phyloP scores from a whole-genome alignment of 163 green algal species.

The Chlorella variabilis region DNA sequence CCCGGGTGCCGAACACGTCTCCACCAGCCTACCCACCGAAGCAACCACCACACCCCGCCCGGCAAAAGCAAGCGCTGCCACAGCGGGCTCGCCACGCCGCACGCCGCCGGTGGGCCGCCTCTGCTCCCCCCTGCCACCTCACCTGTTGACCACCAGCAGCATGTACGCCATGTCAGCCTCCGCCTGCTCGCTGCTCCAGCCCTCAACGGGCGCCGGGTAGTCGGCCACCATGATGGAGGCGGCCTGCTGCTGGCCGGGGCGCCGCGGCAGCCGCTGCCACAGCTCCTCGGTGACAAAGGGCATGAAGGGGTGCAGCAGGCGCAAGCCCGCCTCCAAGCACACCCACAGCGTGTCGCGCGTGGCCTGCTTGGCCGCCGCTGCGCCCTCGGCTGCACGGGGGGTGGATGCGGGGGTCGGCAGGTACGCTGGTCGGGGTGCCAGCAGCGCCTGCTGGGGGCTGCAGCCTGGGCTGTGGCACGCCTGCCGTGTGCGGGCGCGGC shows the following conservation, averaged over 20 bases:
- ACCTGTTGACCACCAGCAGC: slow-evolving; percentile 53
- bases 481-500: no score
- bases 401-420: neutral
- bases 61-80: no score
- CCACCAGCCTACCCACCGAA: no score
- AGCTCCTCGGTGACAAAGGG: slow-evolving; percentile 99
- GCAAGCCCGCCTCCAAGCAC: slow-evolving; percentile 64
- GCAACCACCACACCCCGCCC: no score
- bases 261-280: slow-evolving; percentile 93
- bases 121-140: no score
- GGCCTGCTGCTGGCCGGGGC: slow-evolving; percentile 34
- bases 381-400: slow-evolving; percentile 43
- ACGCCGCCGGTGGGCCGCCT: no score
- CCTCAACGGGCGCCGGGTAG: slow-evolving; percentile 71
- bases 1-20: no score
- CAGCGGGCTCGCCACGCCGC: no score
- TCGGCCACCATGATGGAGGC: slow-evolving; percentile 88
- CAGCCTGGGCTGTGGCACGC: neutral
- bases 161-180: slow-evolving; percentile 79
- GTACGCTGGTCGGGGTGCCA: no score
- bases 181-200: slow-evolving; percentile 62
- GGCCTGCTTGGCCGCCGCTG: slow-evolving; percentile 43
- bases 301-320: slow-evolving; percentile 98
- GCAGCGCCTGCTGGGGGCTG: no score
- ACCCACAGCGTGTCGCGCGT: slow-evolving; percentile 67